A percentile compares a stretch with the other conserved stretches of the same genome.
Evolutionary conservation across 2,329 filamentous ascomycete species (phyloP).

Genomic region (Penicillium psychrosexuale): DNA sequence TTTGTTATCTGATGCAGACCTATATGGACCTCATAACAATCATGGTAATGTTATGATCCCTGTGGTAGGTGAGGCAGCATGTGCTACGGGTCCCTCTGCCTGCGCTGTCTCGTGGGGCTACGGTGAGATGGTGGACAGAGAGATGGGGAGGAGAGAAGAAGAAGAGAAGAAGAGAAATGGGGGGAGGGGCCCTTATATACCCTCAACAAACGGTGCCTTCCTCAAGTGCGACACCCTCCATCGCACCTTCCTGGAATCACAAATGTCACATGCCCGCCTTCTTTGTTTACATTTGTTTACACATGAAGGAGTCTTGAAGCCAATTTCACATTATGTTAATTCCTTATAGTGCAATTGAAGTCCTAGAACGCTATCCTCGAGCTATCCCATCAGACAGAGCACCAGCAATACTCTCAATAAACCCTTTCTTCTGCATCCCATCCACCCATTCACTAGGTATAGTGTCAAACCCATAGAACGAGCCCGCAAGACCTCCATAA

Average conservation of each 20-base stretch:
- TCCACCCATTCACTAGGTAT: conserved; percentile 34
- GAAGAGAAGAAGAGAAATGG: background rate
- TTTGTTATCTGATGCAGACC: background rate
- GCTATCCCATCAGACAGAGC: background rate
- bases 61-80: background rate
- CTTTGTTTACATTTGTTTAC: background rate
- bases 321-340: background rate
- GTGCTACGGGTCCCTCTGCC: background rate
- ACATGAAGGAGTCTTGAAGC: background rate
- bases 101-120: background rate
- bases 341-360: background rate
- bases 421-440: conserved; percentile 23
- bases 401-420: conserved; percentile 18
- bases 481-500: conserved; percentile 45
- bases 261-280: background rate
- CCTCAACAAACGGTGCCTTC: background rate
- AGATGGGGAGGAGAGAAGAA: background rate
- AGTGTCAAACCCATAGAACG: conserved; percentile 39
- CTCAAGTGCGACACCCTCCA: background rate
- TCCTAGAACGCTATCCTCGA: background rate
- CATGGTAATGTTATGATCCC: background rate
- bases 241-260: background rate
- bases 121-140: background rate
- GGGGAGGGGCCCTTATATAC: background rate
- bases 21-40: background rate